These are phyloP conservation scores for Vinca minor DNA, from an alignment of 257 asterid species.

Conservation along the genomic window DNA sequence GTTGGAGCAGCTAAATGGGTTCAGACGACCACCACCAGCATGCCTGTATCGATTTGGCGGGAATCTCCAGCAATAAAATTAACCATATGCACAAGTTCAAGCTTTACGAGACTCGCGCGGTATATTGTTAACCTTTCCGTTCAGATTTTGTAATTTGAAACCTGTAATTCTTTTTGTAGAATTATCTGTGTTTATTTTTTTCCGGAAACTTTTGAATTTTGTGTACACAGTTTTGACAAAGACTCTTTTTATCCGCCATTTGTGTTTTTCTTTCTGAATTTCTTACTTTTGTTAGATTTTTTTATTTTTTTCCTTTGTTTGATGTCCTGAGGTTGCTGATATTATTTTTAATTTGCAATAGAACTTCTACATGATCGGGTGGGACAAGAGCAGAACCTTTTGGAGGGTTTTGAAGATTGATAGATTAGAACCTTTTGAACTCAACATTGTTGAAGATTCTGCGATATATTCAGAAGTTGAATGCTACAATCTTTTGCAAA, in stretches of 20 bases:
- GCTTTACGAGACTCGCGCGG: conserved; percentile 87
- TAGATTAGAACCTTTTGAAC: conserved; percentile 63
- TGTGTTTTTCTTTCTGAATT: no score
- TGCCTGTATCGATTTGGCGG: conserved; percentile 15
- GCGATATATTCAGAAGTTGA: conserved; percentile 58
- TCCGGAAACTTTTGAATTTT: background rate
- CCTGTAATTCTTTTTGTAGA: background rate
- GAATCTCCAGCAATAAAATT: conserved; percentile 20
- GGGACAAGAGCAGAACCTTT: conserved; percentile 56
- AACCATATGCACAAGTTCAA: conserved; percentile 56
- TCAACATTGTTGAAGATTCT: conserved; percentile 61
- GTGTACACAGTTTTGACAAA: background rate
- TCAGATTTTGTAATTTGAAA: background rate
- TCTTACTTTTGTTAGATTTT: background rate
- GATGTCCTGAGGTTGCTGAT: background rate
- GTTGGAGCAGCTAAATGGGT: conserved; percentile 22
- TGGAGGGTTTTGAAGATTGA: conserved; percentile 85
- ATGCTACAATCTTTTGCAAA: conserved; percentile 55
- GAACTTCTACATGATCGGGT: conserved; percentile 86
- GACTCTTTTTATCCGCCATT: background rate
- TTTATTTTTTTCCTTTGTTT: background rate
- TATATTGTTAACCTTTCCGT: conserved; percentile 6
- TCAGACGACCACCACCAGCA: no score
- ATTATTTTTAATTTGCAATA: conserved; percentile 14
- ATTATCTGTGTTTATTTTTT: no score